A percentile compares a stretch with the other conserved stretches of the same genome.
Conservation (phyloP, 2,329 filamentous ascomycete genomes). For the Scleromitrula shiraiana region DNA sequence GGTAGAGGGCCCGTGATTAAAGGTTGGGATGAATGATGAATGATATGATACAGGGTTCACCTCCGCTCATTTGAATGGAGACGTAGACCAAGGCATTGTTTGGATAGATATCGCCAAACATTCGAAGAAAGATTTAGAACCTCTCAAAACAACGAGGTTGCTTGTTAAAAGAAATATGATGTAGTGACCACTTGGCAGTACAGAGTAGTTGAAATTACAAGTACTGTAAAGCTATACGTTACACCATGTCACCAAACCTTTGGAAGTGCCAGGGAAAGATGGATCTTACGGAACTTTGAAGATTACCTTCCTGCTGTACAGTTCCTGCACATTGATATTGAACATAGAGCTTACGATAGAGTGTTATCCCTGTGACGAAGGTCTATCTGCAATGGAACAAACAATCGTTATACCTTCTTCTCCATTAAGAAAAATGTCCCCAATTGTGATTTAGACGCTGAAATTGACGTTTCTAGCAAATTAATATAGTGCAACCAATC, state of each 20-base stretch:
- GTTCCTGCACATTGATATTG: conserved; percentile 9
- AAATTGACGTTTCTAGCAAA: background rate
- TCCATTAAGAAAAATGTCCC: background rate
- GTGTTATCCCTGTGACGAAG: conserved; percentile 5
- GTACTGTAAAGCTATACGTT: too few relatives aligned
- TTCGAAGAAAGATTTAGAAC: too few relatives aligned
- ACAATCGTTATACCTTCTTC: background rate
- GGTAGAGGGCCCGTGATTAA: conserved; percentile 25
- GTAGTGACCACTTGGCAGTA: conserved; percentile 6
- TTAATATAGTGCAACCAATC: too few relatives aligned
- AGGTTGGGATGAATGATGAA: conserved; percentile 21
- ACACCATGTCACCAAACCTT: conserved; percentile 4
- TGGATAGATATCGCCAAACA: too few relatives aligned
- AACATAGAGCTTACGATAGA: conserved; percentile 6
- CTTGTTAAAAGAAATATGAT: conserved; percentile 5
- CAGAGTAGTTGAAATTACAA: conserved; percentile 6
- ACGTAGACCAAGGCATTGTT: too few relatives aligned
- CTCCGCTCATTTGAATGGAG: conserved; percentile 10
- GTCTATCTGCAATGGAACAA: background rate
- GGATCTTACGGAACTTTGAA: conserved; percentile 3
- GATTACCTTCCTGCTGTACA: conserved; percentile 4
- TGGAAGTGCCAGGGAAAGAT: conserved; percentile 6
- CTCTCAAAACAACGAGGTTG: conserved; percentile 9
- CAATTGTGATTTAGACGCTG: background rate
- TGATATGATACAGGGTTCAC: conserved; percentile 25